Conservation (phyloP, 257 asterid species). For the Coffea canephora region DNA sequence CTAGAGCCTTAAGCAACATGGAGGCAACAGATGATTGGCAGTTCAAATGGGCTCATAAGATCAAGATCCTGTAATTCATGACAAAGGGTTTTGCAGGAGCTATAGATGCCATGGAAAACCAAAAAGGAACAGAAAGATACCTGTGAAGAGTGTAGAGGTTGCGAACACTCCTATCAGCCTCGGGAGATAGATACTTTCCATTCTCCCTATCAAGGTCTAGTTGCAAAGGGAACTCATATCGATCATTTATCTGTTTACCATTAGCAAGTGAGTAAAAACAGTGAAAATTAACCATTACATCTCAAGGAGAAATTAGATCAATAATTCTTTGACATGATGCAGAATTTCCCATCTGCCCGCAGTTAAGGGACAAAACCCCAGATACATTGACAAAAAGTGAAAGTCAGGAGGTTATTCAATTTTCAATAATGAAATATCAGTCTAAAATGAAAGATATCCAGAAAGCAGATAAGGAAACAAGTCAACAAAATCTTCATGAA, state of each 20-base stretch:
- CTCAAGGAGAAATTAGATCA: background rate
- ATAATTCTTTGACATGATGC: background rate
- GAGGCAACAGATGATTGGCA: background rate
- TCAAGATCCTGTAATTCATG: background rate
- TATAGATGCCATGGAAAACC: background rate
- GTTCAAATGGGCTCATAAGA: background rate
- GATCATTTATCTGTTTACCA: constrained; percentile 73
- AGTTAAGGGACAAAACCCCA: background rate
- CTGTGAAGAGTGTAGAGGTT: constrained; percentile 88
- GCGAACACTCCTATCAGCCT: constrained; percentile 75
- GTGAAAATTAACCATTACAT: background rate
- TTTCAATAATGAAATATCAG: background rate
- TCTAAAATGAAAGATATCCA: background rate
- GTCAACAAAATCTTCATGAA: background rate
- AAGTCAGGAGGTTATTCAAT: background rate
- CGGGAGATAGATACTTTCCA: constrained; percentile 81
- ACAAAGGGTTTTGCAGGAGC: background rate
- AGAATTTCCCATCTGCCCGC: background rate
- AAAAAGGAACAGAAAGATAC: constrained; percentile 34
- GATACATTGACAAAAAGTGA: background rate
- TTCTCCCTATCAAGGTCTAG: constrained; percentile 89
- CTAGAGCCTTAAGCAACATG: background rate
- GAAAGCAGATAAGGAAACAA: background rate
- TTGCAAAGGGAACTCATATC: constrained; percentile 89
- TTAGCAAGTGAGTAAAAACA: constrained; percentile 12